A percentile compares a stretch with the other conserved stretches of the same genome.
phyloP scores from a whole-genome alignment of 306 rosid genomes.

The Malus sieversii region DNA sequence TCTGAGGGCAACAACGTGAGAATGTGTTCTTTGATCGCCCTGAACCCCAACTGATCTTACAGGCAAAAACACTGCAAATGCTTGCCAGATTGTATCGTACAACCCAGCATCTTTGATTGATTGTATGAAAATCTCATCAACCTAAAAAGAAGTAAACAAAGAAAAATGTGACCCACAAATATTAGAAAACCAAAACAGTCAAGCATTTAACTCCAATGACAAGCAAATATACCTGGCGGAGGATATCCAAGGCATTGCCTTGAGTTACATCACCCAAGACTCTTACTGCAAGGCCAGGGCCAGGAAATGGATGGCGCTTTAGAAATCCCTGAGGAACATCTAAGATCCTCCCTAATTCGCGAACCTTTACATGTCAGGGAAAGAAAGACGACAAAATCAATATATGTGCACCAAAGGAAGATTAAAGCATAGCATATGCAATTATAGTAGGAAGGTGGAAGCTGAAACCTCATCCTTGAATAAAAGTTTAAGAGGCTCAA shows the following conservation, averaged over 20 bases:
- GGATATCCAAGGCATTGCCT: slow-evolving; percentile 72
- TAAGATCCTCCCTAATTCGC: slow-evolving; percentile 71
- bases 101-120: slow-evolving; percentile 88
- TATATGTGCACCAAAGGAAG: background rate
- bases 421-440: background rate
- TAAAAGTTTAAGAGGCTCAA: slow-evolving; percentile 85
- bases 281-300: slow-evolving; percentile 95
- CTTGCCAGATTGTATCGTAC: slow-evolving; percentile 96
- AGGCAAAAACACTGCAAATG: slow-evolving; percentile 93
- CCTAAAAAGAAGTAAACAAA: slow-evolving; percentile 33
- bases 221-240: slow-evolving; percentile 56
- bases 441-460: slow-evolving; percentile 4
- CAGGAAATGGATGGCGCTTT: slow-evolving; percentile 95
- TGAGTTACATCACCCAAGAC: slow-evolving; percentile 84
- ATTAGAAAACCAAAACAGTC: background rate
- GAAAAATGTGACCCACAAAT: background rate
- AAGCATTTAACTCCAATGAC: background rate
- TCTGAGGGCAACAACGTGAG: slow-evolving; percentile 88
- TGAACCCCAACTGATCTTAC: slow-evolving; percentile 87
- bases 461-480: slow-evolving; percentile 88
- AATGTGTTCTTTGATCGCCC: slow-evolving; percentile 95
- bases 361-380: slow-evolving; percentile 47
- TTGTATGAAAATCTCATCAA: slow-evolving; percentile 89
- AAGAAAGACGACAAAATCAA: background rate
- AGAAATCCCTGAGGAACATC: slow-evolving; percentile 71